Evolutionary conservation across 192 early-diverging fungal genomes (phyloP), one percentile per base, ranked within the genome.

Genomic region (Backusella circina): DNA sequence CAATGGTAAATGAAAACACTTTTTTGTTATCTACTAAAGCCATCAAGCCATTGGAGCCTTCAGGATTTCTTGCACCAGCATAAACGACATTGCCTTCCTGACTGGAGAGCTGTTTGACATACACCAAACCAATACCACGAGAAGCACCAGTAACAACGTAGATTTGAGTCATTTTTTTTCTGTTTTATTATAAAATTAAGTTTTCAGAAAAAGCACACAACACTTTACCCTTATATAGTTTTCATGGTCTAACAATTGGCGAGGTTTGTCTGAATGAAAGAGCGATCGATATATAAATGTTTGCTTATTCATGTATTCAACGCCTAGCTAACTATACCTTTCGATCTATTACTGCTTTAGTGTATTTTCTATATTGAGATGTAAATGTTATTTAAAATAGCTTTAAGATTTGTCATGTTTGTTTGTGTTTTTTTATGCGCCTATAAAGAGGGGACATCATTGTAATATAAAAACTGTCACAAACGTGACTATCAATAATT

Each of bases 51-150:
- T 57, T n/a, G 2, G 80, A 64, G 0, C 3, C 18, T 31, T 67
- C 61, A 23, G 77, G 74, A 3, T 75, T 69, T 38, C 80, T 77
- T 30, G 70, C 76, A 16, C 50, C 26, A 3, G 80, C 80, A 57
- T 75, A 72, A 0, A 82, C 54, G 6, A 26, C 73, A 30, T 78
- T 57, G 4, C 74, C 61, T 26, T 23, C 21, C 6, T 75, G 26
- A 5, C 23, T 18, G 7, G 67, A 18, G 15, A 82, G 57, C 36
- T 82, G 80, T 15, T 23, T 33, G 2, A 82, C 66, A 57, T 78
- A 78, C 64, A 78, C 77, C 15, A 82, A 77, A 31, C 80, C 80
- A 65, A 82, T 69, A 35, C 80, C 80, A 28, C 80, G 76, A 61
- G 57, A 72, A 47, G 77, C 47, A 38, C 80, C 80, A 64, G 76